These are phyloP conservation scores for Postia placenta DNA, from an alignment of 768 basidiomycete genomes.

Conservation along the genomic window DNA sequence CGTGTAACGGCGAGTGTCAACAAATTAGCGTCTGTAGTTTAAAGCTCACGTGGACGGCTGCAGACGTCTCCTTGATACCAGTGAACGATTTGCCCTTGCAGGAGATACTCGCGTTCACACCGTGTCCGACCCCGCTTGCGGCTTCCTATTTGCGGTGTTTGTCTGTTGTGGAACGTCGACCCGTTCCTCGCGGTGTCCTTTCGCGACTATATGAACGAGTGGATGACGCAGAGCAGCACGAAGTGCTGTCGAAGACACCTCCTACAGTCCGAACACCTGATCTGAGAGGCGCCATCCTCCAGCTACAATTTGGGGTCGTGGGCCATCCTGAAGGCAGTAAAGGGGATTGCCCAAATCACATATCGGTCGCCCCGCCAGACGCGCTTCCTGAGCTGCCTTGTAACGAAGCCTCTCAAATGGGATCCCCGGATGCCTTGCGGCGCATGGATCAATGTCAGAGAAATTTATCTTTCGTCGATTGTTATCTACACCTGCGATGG, in stretches of 20 bases:
- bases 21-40: constrained; percentile 6
- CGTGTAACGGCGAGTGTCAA: constrained; percentile 77
- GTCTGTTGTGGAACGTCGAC: constrained; percentile 11
- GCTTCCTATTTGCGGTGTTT: constrained; percentile 16
- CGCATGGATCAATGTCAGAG: not conserved
- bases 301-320: constrained; percentile 8
- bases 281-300: constrained; percentile 9
- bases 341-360: too few species aligned
- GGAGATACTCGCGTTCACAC: constrained; percentile 55
- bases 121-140: constrained; percentile 17
- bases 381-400: not conserved
- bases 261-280: constrained; percentile 1
- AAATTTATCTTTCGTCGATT: constrained; percentile 1
- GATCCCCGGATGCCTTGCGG: not conserved
- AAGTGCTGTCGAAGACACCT: not conserved
- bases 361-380: too few species aligned
- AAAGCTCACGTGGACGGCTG: constrained; percentile 3
- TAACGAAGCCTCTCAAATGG: not conserved
- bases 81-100: constrained; percentile 72
- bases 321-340: too few species aligned
- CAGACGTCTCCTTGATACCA: constrained; percentile 75
- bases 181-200: not conserved
- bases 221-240: not conserved
- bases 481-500: not conserved
- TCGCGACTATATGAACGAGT: constrained; percentile 3